Evolutionary conservation across 495 filamentous ascomycete species (phyloP).

Genomic region (Terfezia boudieri): DNA sequence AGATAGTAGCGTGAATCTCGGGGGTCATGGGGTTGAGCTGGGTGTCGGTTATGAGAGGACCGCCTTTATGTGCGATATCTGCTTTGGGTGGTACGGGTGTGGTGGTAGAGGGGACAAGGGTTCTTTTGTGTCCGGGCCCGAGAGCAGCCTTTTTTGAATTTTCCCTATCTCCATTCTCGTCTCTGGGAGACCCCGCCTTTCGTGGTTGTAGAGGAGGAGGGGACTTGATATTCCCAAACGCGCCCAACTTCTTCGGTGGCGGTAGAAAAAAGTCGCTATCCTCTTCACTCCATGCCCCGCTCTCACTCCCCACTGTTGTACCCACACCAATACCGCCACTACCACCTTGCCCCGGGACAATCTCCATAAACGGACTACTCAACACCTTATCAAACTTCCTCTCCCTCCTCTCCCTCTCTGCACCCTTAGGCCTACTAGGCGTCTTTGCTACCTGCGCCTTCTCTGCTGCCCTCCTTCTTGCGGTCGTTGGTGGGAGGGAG

Average conservation of each 20-base stretch:
- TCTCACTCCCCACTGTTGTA: no score
- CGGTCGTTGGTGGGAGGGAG: slow-evolving; percentile 26
- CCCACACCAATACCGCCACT: no score
- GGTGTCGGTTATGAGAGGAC: slow-evolving; percentile 49
- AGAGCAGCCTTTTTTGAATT: no score
- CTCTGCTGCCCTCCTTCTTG: slow-evolving; percentile 3
- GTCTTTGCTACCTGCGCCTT: slow-evolving; percentile 5
- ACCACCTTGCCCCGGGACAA: no score
- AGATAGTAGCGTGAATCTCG: slow-evolving; percentile 45
- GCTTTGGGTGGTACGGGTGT: no score
- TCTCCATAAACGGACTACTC: background rate
- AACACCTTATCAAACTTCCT: background rate
- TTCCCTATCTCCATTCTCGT: no score
- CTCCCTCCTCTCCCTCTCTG: background rate
- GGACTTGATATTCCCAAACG: no score
- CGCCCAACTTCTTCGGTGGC: background rate
- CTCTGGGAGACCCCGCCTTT: no score
- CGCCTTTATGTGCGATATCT: background rate
- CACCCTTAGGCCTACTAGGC: slow-evolving; percentile 7
- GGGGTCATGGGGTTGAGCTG: slow-evolving; percentile 80
- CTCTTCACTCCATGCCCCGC: background rate
- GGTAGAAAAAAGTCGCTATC: background rate
- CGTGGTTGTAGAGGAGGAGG: no score
- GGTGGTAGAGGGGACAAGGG: no score
- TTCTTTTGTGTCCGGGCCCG: no score